Percentiles rank a stretch among this genome's conserved stretches.
Evolutionary conservation across 768 basidiomycete species (phyloP).

Genomic region (Mycena pura): DNA sequence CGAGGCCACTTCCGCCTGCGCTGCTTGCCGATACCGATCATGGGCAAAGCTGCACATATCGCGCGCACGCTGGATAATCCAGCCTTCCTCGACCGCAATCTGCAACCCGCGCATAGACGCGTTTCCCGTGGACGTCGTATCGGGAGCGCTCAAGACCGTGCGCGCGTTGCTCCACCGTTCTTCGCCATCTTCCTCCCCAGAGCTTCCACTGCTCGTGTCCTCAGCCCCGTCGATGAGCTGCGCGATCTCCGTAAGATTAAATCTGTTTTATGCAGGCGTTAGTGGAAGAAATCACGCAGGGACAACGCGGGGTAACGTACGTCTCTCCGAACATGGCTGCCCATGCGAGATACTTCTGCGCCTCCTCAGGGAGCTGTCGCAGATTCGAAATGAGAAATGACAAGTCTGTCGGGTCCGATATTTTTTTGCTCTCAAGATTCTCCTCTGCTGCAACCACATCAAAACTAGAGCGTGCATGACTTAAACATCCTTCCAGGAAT

Average conservation of each 20-base stretch:
- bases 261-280: constrained; percentile 44
- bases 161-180: constrained; percentile 61
- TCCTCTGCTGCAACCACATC: constrained; percentile 63
- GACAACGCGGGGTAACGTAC: constrained; percentile 42
- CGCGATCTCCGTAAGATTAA: constrained; percentile 76
- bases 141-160: constrained; percentile 54
- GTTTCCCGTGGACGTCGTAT: constrained; percentile 44
- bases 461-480: constrained; percentile 1
- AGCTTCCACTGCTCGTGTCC: constrained; percentile 58
- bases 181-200: constrained; percentile 58
- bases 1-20: constrained; percentile 61
- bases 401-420: constrained; percentile 67
- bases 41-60: constrained; percentile 82
- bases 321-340: constrained; percentile 77
- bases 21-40: constrained; percentile 77
- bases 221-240: constrained; percentile 81
- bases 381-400: constrained; percentile 66
- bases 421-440: constrained; percentile 56
- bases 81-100: constrained; percentile 71
- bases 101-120: constrained; percentile 74
- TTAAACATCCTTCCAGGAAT: not conserved
- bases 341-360: constrained; percentile 72
- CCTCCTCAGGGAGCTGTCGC: constrained; percentile 66
- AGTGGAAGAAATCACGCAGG: not conserved
- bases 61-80: constrained; percentile 73